Percentiles rank a stretch among this genome's conserved stretches.
phyloP scores from a whole-genome alignment of 1,284 basidiomycete genomes.

The Gomphus bonarii region DNA sequence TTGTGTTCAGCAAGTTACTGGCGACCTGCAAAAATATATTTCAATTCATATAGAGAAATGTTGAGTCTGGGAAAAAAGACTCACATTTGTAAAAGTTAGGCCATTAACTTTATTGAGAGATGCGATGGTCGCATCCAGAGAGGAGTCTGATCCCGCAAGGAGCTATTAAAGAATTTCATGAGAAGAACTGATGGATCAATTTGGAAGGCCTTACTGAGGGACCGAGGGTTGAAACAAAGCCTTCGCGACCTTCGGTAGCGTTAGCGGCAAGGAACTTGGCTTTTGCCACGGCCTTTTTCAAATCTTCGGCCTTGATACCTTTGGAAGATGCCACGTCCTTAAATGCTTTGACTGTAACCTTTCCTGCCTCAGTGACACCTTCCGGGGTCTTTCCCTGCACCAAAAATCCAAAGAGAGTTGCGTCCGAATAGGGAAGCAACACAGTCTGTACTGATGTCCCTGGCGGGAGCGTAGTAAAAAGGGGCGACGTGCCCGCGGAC shows the following conservation, averaged over 20 bases:
- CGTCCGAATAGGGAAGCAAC: constrained; percentile 83
- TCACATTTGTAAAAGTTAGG: constrained; percentile 53
- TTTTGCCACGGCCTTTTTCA: constrained; percentile 76
- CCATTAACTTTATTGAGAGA: constrained; percentile 54
- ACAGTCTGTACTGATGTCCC: constrained; percentile 59
- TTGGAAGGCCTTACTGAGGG: constrained; percentile 39
- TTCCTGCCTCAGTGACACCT: constrained; percentile 53
- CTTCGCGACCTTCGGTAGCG: constrained; percentile 59
- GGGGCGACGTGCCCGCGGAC: constrained; percentile 62
- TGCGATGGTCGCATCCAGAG: constrained; percentile 43
- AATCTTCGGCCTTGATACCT: constrained; percentile 54
- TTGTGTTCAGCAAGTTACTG: constrained; percentile 46
- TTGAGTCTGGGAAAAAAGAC: neutral
- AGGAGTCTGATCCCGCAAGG: constrained; percentile 42
- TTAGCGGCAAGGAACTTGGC: constrained; percentile 77
- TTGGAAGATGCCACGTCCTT: constrained; percentile 40
- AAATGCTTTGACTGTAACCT: constrained; percentile 56
- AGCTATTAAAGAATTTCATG: constrained; percentile 31
- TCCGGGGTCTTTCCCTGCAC: constrained; percentile 52
- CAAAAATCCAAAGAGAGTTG: constrained; percentile 73
- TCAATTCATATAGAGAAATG: constrained; percentile 1
- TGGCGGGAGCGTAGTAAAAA: constrained; percentile 43
- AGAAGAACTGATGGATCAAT: constrained; percentile 11
- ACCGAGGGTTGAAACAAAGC: constrained; percentile 51
- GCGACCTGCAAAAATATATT: neutral